Percentiles rank a stretch among this genome's conserved stretches.
Conservation (phyloP, 352 stramenopile genomes). For the Phytophthora agathidicida region DNA sequence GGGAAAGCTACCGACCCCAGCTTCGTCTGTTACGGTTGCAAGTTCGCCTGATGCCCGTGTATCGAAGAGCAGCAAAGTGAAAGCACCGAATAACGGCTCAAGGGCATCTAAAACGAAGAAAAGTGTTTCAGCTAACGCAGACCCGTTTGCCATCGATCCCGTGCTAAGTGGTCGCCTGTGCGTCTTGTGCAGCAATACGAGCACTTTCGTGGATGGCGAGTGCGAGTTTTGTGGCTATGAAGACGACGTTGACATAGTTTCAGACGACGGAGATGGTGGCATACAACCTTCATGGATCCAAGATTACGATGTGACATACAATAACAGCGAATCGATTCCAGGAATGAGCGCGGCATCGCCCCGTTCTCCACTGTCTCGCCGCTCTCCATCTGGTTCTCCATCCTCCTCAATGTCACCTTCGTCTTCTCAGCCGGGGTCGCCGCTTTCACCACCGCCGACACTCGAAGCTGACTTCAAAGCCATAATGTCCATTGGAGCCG, state of each 20-base stretch:
- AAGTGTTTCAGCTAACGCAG: neutral
- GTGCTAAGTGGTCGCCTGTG: slow-evolving; percentile 29
- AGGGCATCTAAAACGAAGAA: neutral
- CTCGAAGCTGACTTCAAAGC: slow-evolving; percentile 38
- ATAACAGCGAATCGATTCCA: slow-evolving; percentile 9
- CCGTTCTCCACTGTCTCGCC: neutral
- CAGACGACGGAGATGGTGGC: slow-evolving; percentile 9
- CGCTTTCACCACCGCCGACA: slow-evolving; percentile 7
- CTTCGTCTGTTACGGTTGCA: neutral
- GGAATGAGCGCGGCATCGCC: neutral
- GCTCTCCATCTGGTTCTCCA: neutral
- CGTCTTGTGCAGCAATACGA: slow-evolving; percentile 45
- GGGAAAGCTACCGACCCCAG: neutral
- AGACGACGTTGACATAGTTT: slow-evolving; percentile 19
- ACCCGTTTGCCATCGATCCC: slow-evolving; percentile 22
- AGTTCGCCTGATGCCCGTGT: neutral
- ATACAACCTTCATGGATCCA: slow-evolving; percentile 12
- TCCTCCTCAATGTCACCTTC: neutral
- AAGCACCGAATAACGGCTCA: neutral
- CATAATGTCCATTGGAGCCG: slow-evolving; percentile 51
- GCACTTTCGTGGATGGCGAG: slow-evolving; percentile 25
- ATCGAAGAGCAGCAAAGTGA: neutral
- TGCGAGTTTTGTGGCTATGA: slow-evolving; percentile 58
- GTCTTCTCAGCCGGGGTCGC: slow-evolving; percentile 2
- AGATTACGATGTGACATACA: slow-evolving; percentile 15